phyloP scores from a whole-genome alignment of 2,329 filamentous ascomycete species.

The Alternaria gaisen region DNA sequence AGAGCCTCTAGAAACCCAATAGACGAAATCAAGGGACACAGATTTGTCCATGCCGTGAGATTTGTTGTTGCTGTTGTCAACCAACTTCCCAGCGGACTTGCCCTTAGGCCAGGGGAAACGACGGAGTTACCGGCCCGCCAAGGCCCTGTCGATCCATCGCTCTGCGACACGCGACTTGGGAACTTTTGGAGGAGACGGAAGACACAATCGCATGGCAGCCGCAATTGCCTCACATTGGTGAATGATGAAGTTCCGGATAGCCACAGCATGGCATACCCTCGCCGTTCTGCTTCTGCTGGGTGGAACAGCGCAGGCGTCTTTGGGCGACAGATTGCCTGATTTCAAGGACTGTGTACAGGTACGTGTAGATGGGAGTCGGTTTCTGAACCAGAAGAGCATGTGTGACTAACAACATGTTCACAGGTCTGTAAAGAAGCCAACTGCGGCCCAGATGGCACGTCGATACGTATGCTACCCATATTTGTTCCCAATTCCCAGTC shows the following conservation, averaged over 20 bases:
- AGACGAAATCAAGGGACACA: too few species aligned
- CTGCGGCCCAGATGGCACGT: conserved; percentile 70
- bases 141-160: conserved; percentile 14
- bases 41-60: too few species aligned
- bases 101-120: background rate
- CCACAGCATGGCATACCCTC: conserved; percentile 35
- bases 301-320: conserved; percentile 68
- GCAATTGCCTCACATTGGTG: background rate
- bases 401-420: conserved; percentile 14
- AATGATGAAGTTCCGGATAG: conserved; percentile 40
- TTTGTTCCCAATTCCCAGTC: background rate
- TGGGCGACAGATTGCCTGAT: conserved; percentile 85
- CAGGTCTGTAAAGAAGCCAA: conserved; percentile 84
- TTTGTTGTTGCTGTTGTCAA: too few species aligned
- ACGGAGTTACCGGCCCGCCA: conserved; percentile 12
- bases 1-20: too few species aligned
- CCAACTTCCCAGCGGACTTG: too few species aligned
- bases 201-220: conserved; percentile 2
- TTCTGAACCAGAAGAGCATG: too few species aligned
- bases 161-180: conserved; percentile 6
- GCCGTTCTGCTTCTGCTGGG: conserved; percentile 38
- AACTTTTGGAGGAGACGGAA: background rate
- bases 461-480: conserved; percentile 70
- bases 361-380: conserved; percentile 30
- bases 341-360: conserved; percentile 89